phyloP scores from a whole-genome alignment of 371 early-diverging fungal genomes.

The Mucor irregularis region DNA sequence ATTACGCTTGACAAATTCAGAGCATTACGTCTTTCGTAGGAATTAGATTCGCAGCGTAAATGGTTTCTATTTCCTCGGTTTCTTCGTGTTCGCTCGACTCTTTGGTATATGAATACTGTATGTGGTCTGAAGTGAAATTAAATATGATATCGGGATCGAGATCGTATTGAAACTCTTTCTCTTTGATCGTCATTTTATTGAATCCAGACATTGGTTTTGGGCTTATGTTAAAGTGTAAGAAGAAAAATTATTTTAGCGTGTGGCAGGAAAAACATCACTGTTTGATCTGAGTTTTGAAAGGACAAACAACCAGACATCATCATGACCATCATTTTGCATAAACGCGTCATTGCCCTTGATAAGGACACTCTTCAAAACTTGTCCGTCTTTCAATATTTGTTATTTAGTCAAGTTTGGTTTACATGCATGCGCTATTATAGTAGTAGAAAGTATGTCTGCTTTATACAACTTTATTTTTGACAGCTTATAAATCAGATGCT shows the following conservation, averaged over 20 bases:
- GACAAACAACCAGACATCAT: no score
- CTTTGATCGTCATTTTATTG: neutral
- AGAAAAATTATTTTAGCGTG: neutral
- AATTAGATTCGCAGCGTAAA: neutral
- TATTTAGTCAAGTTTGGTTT: no score
- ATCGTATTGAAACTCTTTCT: neutral
- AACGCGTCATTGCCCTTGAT: no score
- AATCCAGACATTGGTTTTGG: constrained; percentile 1
- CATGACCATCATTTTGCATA: no score
- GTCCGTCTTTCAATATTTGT: no score
- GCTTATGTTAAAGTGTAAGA: neutral
- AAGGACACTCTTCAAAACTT: no score
- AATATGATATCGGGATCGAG: constrained; percentile 1
- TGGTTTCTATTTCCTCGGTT: neutral
- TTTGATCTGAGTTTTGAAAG: neutral
- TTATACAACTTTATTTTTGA: no score
- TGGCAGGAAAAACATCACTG: neutral
- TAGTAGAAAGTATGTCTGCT: no score
- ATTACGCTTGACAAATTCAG: neutral
- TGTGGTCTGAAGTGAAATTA: neutral
- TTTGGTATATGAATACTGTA: neutral
- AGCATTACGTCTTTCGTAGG: neutral
- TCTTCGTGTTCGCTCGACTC: neutral
- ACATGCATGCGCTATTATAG: no score
- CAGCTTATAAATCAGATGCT: no score